Conservation (phyloP, 2,329 filamentous ascomycete species). For the Ophiocordyceps camponoti-saundersi region DNA sequence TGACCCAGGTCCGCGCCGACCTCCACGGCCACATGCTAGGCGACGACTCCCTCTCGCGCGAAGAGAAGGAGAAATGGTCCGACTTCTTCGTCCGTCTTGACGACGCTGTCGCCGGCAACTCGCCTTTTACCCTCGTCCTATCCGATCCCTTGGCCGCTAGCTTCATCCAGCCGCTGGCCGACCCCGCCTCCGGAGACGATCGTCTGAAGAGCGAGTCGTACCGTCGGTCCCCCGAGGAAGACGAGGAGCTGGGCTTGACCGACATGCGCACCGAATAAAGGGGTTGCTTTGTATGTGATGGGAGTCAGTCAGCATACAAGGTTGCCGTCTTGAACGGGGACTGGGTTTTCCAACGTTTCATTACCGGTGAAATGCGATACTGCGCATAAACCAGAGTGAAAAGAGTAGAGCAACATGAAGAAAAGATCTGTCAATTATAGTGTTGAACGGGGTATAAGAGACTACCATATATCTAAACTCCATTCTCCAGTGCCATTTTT, state of each 20-base stretch:
- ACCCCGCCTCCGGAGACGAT: conserved; percentile 51
- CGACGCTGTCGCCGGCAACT: conserved; percentile 61
- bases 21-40: conserved; percentile 76
- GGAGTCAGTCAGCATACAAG: no score
- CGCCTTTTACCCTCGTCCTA: conserved; percentile 67
- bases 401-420: no score
- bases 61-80: conserved; percentile 58
- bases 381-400: no score
- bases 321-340: no score
- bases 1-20: conserved; percentile 85
- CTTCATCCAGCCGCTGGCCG: conserved; percentile 82
- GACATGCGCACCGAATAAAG: conserved; percentile 92
- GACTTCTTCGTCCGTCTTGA: conserved; percentile 66
- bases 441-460: not conserved
- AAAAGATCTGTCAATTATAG: no score
- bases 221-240: conserved; percentile 74
- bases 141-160: conserved; percentile 82
- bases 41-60: conserved; percentile 60
- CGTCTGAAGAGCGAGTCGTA: conserved; percentile 74
- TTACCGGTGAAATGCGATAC: no score
- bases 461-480: not conserved
- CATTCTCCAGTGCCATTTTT: not conserved
- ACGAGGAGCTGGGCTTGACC: conserved; percentile 75
- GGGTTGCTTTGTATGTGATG: no score
- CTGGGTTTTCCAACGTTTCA: no score